phyloP scores from a whole-genome alignment of 345 rosid species.

The Iberis pinnata region DNA sequence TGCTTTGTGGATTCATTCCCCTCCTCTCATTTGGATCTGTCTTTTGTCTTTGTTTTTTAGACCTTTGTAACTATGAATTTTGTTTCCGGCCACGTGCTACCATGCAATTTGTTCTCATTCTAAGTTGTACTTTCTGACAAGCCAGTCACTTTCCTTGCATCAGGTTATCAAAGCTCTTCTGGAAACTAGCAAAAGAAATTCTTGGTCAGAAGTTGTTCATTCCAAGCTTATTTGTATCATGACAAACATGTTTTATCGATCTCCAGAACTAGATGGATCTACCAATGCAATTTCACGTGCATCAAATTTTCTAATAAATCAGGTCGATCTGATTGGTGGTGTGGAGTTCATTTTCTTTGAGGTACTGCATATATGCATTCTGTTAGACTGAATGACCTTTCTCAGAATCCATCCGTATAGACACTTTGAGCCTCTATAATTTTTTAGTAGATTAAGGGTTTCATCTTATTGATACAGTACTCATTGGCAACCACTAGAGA shows the following conservation, averaged over 20 bases:
- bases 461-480: slow-evolving; percentile 56
- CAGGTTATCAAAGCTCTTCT: slow-evolving; percentile 85
- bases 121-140: slow-evolving; percentile 21
- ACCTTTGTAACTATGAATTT: slow-evolving; percentile 17
- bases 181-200: slow-evolving; percentile 63
- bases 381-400: slow-evolving; percentile 4
- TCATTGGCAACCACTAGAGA: slow-evolving; percentile 76
- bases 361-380: slow-evolving; percentile 40
- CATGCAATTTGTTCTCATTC: slow-evolving; percentile 1
- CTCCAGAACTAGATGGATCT: slow-evolving; percentile 55
- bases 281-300: slow-evolving; percentile 33
- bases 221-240: slow-evolving; percentile 86
- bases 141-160: slow-evolving; percentile 19
- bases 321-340: slow-evolving; percentile 93
- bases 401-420: slow-evolving; percentile 2
- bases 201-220: slow-evolving; percentile 97
- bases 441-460: slow-evolving; percentile 5
- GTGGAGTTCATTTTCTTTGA: slow-evolving; percentile 80
- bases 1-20: slow-evolving; percentile 2
- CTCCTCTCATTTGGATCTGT: slow-evolving; percentile 11
- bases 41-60: slow-evolving; percentile 3
- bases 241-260: slow-evolving; percentile 79
- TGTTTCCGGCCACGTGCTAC: background rate
- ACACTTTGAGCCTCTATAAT: slow-evolving; percentile 2
- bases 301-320: slow-evolving; percentile 62